Evolutionary conservation across 805 yeast species (phyloP).

Genomic region (Candida jianshihensis): DNA sequence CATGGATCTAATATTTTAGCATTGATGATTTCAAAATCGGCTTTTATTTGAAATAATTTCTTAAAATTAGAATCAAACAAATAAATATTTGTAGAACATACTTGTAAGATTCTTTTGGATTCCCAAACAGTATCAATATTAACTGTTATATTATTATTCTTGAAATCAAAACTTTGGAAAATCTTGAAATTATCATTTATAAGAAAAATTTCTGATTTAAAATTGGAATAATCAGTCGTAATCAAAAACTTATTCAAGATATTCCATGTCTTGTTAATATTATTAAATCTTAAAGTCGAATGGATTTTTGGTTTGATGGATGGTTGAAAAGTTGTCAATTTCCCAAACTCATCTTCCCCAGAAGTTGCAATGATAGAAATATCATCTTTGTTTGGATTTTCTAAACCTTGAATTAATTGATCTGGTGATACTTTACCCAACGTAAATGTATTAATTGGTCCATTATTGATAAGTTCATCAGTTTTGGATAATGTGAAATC

Average conservation of each 20-base stretch:
- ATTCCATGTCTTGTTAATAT: constrained; percentile 73
- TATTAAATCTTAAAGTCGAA: constrained; percentile 64
- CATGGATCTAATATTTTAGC: constrained; percentile 58
- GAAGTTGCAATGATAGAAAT: constrained; percentile 62
- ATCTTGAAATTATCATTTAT: constrained; percentile 56
- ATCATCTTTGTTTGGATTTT: constrained; percentile 63
- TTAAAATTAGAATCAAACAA: constrained; percentile 59
- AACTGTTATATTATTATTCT: constrained; percentile 56
- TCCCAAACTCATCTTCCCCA: constrained; percentile 52
- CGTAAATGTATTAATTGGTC: constrained; percentile 67
- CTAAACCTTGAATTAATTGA: constrained; percentile 48
- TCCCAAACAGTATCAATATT: constrained; percentile 54
- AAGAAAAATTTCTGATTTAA: constrained; percentile 62
- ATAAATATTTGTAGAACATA: constrained; percentile 58
- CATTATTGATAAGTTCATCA: constrained; percentile 56
- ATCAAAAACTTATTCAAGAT: constrained; percentile 54
- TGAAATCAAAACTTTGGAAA: constrained; percentile 54
- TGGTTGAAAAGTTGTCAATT: constrained; percentile 57
- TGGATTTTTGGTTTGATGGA: constrained; percentile 61
- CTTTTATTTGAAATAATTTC: constrained; percentile 40
- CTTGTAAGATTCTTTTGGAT: constrained; percentile 61
- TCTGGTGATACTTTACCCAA: constrained; percentile 55
- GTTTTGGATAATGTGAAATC: constrained; percentile 35
- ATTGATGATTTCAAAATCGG: constrained; percentile 56
- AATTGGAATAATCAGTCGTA: constrained; percentile 60